Evolutionary conservation across 2,329 filamentous ascomycete genomes (phyloP), one percentile per base, ranked within the genome.

Genomic region (Trichoderma citrinoviride): DNA sequence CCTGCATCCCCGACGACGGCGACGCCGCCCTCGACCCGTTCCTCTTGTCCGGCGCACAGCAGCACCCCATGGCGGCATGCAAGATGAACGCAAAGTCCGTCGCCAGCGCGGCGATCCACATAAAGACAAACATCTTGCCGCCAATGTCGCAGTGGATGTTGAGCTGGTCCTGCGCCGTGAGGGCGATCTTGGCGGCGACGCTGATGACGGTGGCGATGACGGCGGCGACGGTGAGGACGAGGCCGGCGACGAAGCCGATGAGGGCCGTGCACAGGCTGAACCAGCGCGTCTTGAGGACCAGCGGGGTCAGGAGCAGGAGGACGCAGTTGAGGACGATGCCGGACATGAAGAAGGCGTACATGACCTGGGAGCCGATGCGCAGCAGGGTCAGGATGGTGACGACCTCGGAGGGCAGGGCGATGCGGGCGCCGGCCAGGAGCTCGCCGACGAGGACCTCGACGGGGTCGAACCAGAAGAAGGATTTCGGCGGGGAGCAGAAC

Each of bases 381-480:
- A 96, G 88, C 65, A 97, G 84, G 66, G 83, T 81, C 56, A 97
- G 86, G 69, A 93, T 89, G 67, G 88, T 83, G 73, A 86, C 84
- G 71, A 96, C 86, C 67, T 93, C 79, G 33, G 85, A 82, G 12
- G 94, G 93, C 25, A 97, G 82, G 12, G 90, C 90, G 75, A 97
- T 93, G 41, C 88, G 90, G 23, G 93, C 92, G 49, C 93, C 92
- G 12, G 91, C 79, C 10, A 98, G 83, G 29, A 98, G 82, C 78
- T 97, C 90, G 70, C 85, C 86, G 68, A 92, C 81, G 54, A 98
- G 80, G 69, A 97, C 92, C 65, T 89, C 81, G 47, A 97, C 89
- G 0, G 93, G 93, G 75, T 97, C 92, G 80, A 97, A 97, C 89
- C 91, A 96, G 79, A 91, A 98, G 64, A 93, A 81, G 7, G 82